These are phyloP conservation scores for Exophiala spinifera DNA, from an alignment of 2,329 filamentous ascomycete genomes.

Conservation along the genomic window DNA sequence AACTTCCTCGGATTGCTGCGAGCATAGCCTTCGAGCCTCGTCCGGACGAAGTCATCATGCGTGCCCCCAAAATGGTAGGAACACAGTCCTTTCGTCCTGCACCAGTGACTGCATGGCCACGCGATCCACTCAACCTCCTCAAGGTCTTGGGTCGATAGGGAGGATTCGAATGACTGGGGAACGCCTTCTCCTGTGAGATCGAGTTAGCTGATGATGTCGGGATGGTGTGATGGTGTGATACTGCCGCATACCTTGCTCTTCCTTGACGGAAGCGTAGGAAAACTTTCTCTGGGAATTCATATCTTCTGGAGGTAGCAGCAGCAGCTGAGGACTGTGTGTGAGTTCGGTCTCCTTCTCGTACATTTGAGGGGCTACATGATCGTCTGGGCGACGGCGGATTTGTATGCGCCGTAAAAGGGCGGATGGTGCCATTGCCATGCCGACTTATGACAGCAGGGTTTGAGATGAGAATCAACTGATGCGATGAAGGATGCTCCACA, in stretches of 20 bases:
- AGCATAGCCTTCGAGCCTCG: slow-evolving; percentile 25
- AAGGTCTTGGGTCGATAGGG: slow-evolving; percentile 24
- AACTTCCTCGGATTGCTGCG: slow-evolving; percentile 24
- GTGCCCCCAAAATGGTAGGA: slow-evolving; percentile 21
- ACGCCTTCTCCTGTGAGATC: slow-evolving; percentile 19
- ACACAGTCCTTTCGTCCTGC: slow-evolving; percentile 26
- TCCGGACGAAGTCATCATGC: slow-evolving; percentile 25
- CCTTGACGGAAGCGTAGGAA: slow-evolving; percentile 30
- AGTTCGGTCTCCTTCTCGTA: neutral
- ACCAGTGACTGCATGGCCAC: slow-evolving; percentile 28
- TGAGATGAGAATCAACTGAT: neutral
- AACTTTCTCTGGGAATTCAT: slow-evolving; percentile 26
- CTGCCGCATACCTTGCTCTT: slow-evolving; percentile 25
- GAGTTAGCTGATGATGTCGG: slow-evolving; percentile 3
- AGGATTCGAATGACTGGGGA: slow-evolving; percentile 29
- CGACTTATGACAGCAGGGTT: neutral
- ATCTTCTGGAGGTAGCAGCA: slow-evolving; percentile 19
- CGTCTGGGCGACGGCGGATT: neutral
- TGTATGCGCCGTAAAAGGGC: slow-evolving; percentile 1
- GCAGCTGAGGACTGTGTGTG: slow-evolving; percentile 8
- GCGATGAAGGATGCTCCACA: slow-evolving; percentile 17
- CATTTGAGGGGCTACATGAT: neutral
- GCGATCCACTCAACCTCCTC: slow-evolving; percentile 27
- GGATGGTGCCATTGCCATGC: neutral
- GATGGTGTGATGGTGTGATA: neutral